These are phyloP conservation scores for Scutellaria minor DNA, from an alignment of 257 asterid species.

Conservation along the genomic window DNA sequence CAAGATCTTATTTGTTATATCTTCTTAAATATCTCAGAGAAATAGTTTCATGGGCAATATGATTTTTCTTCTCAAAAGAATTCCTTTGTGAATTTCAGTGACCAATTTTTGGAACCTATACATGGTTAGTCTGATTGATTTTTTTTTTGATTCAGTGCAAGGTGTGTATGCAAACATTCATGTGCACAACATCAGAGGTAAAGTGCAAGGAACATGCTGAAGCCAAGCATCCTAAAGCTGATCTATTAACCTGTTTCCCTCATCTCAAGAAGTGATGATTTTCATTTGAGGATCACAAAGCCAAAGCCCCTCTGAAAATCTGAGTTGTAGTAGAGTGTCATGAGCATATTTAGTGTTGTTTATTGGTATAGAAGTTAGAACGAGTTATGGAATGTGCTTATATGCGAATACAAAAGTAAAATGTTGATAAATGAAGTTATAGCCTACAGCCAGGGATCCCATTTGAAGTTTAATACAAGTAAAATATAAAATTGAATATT, in stretches of 20 bases:
- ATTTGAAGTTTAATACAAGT: too few relatives aligned
- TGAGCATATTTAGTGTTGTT: too few relatives aligned
- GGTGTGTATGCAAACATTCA: slow-evolving; percentile 66
- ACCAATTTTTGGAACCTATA: neutral
- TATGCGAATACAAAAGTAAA: too few relatives aligned
- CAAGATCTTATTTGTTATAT: neutral
- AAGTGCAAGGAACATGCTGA: slow-evolving; percentile 95
- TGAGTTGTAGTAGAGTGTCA: too few relatives aligned
- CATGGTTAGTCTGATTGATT: too few relatives aligned
- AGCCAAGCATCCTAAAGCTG: slow-evolving; percentile 90
- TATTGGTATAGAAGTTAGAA: too few relatives aligned
- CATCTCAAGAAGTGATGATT: slow-evolving; percentile 64
- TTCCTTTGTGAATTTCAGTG: neutral
- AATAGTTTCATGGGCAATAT: neutral
- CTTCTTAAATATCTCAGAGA: neutral
- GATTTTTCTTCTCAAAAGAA: slow-evolving; percentile 16
- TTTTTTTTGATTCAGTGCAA: slow-evolving; percentile 45
- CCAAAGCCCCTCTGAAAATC: too few relatives aligned
- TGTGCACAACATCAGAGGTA: slow-evolving; percentile 94
- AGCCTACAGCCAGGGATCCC: too few relatives aligned
- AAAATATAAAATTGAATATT: too few relatives aligned
- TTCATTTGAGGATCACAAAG: neutral
- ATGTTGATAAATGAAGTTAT: too few relatives aligned
- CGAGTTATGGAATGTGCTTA: too few relatives aligned
- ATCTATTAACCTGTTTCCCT: slow-evolving; percentile 68